Evolutionary conservation across 345 rosid species (phyloP).

Genomic region (Camelina sativa): DNA sequence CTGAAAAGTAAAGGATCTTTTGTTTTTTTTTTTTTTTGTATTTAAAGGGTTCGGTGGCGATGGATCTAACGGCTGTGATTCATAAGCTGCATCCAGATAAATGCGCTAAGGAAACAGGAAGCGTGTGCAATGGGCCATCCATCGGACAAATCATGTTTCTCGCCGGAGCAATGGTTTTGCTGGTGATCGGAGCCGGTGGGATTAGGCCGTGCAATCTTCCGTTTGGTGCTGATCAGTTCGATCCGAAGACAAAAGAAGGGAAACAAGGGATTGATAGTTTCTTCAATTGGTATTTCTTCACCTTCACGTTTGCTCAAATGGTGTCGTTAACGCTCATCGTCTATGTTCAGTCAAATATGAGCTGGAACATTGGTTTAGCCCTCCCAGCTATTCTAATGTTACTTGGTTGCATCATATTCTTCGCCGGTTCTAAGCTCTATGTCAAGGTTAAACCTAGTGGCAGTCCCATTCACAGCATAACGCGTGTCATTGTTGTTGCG

Average conservation of each 20-base stretch:
- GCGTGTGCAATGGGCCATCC: constrained; percentile 61
- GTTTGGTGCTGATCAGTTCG: constrained; percentile 79
- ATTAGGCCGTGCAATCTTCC: constrained; percentile 79
- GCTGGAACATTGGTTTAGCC: constrained; percentile 79
- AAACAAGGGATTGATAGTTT: constrained; percentile 75
- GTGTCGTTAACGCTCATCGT: constrained; percentile 71
- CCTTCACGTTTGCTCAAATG: constrained; percentile 79
- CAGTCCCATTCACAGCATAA: constrained; percentile 69
- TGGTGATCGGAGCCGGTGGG: constrained; percentile 80
- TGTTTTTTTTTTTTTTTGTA: background rate
- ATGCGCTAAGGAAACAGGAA: constrained; percentile 44
- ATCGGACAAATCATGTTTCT: constrained; percentile 65
- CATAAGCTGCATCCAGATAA: constrained; percentile 57
- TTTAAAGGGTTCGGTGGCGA: constrained; percentile 60
- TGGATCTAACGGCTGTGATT: constrained; percentile 66
- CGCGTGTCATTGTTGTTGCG: constrained; percentile 55
- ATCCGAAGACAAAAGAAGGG: constrained; percentile 65
- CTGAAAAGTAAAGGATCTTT: background rate
- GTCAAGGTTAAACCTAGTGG: constrained; percentile 73
- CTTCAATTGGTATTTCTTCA: constrained; percentile 87
- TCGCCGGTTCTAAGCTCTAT: constrained; percentile 67
- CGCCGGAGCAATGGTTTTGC: constrained; percentile 52
- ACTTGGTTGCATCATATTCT: constrained; percentile 59
- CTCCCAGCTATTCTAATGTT: constrained; percentile 75
- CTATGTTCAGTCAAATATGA: constrained; percentile 70